Percentiles rank a stretch among this genome's conserved stretches.
Evolutionary conservation across 2,329 filamentous ascomycete species (phyloP).

Genomic region (Botryotinia convoluta): DNA sequence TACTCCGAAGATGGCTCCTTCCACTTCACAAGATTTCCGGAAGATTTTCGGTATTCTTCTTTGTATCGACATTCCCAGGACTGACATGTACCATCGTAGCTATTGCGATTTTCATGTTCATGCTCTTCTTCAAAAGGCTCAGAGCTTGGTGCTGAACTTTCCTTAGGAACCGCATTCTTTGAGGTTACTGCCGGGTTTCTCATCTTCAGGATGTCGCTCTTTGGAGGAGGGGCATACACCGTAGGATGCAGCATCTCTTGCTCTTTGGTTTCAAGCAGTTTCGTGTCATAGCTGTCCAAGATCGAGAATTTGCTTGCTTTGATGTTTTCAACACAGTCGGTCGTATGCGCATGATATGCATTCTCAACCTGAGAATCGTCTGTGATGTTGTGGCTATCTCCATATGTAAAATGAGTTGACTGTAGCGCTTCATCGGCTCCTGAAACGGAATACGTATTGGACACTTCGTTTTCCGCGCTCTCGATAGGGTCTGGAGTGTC

Average conservation of each 20-base stretch:
- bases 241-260: constrained; percentile 2
- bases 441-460: neutral
- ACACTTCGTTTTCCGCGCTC: neutral
- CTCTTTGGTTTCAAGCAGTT: neutral
- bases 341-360: neutral
- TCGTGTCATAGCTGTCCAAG: neutral
- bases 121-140: neutral
- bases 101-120: neutral
- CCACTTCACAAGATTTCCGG: constrained; percentile 11
- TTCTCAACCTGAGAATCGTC: neutral
- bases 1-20: constrained; percentile 2
- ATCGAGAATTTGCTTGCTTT: neutral
- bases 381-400: neutral
- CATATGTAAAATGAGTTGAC: neutral
- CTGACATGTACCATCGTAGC: neutral
- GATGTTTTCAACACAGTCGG: constrained; percentile 3
- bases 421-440: neutral
- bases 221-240: neutral
- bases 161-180: neutral
- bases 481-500: neutral
- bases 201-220: neutral
- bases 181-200: neutral
- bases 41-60: constrained; percentile 10
- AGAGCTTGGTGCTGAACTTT: neutral
- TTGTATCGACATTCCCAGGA: constrained; percentile 18